Evolutionary conservation across 2,329 filamentous ascomycete genomes (phyloP).

Genomic region (Pseudomassariella vexata): DNA sequence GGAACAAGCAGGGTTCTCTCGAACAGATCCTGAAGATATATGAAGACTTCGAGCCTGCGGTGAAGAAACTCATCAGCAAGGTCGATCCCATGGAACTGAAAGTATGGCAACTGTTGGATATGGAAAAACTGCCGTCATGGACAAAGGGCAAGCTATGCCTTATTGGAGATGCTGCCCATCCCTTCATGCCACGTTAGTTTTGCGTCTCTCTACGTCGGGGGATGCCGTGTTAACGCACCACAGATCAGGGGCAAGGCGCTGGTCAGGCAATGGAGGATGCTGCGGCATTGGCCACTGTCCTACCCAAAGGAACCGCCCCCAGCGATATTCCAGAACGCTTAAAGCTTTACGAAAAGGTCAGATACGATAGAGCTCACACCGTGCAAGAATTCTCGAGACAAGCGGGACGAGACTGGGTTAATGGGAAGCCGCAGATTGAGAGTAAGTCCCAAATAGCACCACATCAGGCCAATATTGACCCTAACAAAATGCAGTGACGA

Average conservation of each 20-base stretch:
- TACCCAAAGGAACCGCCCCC: constrained; percentile 37
- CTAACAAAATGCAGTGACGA: constrained; percentile 23
- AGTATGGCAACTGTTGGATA: constrained; percentile 57
- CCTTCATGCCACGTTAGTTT: constrained; percentile 54
- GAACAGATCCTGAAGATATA: constrained; percentile 32
- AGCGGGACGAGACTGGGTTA: constrained; percentile 40
- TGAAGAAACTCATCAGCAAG: constrained; percentile 34
- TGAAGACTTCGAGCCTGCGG: constrained; percentile 33
- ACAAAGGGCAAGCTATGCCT: constrained; percentile 14
- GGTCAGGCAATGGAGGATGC: constrained; percentile 64
- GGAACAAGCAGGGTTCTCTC: constrained; percentile 30
- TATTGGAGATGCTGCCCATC: constrained; percentile 44
- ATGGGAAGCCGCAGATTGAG: constrained; percentile 27
- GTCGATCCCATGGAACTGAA: constrained; percentile 40
- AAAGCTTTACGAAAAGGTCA: constrained; percentile 51
- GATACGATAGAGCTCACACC: constrained; percentile 49
- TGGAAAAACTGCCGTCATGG: constrained; percentile 42
- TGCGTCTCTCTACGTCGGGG: not conserved
- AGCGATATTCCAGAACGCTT: constrained; percentile 49
- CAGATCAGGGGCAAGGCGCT: constrained; percentile 29
- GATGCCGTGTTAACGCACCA: constrained; percentile 5
- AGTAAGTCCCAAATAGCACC: constrained; percentile 31
- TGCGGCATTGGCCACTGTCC: constrained; percentile 49
- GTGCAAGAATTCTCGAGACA: constrained; percentile 54
- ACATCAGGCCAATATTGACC: not conserved